Evolutionary conservation across 257 asterid genomes (phyloP).

Genomic region (Scutellaria baicalensis): DNA sequence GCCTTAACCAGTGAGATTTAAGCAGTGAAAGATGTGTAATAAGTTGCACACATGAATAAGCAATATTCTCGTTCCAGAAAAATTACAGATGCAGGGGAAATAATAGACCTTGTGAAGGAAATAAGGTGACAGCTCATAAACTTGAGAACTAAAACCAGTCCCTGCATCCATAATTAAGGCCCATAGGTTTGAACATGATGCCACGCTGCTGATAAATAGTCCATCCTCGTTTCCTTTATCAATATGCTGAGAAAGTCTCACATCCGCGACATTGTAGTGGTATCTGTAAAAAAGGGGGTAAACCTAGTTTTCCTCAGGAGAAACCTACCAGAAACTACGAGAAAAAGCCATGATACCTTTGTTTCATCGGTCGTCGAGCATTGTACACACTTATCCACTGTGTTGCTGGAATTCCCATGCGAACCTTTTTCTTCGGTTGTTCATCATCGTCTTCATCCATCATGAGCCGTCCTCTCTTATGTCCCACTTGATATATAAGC

Average conservation of each 20-base stretch:
- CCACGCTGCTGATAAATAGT: conserved; percentile 53
- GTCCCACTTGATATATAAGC: conserved; percentile 56
- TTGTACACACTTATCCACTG: conserved; percentile 69
- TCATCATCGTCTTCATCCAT: conserved; percentile 47
- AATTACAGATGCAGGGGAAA: background rate
- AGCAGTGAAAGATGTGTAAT: background rate
- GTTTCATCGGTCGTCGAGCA: conserved; percentile 62
- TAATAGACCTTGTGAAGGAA: conserved; percentile 60
- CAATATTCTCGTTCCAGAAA: background rate
- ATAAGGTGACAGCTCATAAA: conserved; percentile 50
- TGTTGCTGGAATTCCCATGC: conserved; percentile 59
- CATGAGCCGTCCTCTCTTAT: conserved; percentile 49
- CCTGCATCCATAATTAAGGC: conserved; percentile 80
- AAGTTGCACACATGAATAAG: background rate
- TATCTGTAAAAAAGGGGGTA: conserved; percentile 37
- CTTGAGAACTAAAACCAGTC: conserved; percentile 61
- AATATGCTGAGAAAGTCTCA: conserved; percentile 56
- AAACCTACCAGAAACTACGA: background rate
- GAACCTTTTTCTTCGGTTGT: conserved; percentile 60
- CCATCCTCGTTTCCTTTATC: conserved; percentile 76
- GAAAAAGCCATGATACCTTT: conserved; percentile 33
- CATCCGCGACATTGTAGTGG: conserved; percentile 62
- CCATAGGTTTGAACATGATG: conserved; percentile 65
- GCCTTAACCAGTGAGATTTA: background rate
- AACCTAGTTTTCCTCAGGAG: background rate